Conservation (phyloP, 148 eudicot genomes). For the Hydrangea macrophylla region DNA sequence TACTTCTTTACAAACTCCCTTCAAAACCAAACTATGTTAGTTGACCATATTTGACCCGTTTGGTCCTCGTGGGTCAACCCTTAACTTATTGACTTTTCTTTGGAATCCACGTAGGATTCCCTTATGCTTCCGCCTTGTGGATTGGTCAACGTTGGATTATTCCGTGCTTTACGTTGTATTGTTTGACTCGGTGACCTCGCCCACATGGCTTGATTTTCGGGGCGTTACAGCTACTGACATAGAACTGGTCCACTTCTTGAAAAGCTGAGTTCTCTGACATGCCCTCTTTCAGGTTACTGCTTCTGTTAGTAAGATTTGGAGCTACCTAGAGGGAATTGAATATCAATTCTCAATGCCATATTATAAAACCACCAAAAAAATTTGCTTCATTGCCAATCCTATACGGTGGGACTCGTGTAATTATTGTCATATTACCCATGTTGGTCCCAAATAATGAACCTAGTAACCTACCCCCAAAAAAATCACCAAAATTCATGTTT, state of each 20-base stretch:
- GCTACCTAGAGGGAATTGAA: slow-evolving; percentile 34
- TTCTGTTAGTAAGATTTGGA: slow-evolving; percentile 30
- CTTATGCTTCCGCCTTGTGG: no score
- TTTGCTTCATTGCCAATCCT: not conserved
- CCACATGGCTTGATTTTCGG: no score
- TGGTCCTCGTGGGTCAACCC: no score
- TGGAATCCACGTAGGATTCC: no score
- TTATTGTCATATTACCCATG: not conserved
- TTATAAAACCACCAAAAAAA: slow-evolving; percentile 8
- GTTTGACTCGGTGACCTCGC: no score
- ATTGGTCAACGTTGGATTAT: no score
- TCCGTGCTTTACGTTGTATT: no score
- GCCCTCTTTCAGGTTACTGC: slow-evolving; percentile 48
- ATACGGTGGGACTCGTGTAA: not conserved
- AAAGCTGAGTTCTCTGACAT: slow-evolving; percentile 48
- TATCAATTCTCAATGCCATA: slow-evolving; percentile 5
- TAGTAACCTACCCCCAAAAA: not conserved
- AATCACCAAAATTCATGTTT: not conserved
- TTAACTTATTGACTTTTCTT: no score
- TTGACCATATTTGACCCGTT: no score
- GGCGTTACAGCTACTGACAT: no score
- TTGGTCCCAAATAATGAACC: not conserved
- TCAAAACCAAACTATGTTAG: no score
- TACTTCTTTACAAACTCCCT: no score
- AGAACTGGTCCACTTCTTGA: slow-evolving; percentile 39